Conservation (phyloP, 2,329 filamentous ascomycete species). For the Celoporthe dispersa region DNA sequence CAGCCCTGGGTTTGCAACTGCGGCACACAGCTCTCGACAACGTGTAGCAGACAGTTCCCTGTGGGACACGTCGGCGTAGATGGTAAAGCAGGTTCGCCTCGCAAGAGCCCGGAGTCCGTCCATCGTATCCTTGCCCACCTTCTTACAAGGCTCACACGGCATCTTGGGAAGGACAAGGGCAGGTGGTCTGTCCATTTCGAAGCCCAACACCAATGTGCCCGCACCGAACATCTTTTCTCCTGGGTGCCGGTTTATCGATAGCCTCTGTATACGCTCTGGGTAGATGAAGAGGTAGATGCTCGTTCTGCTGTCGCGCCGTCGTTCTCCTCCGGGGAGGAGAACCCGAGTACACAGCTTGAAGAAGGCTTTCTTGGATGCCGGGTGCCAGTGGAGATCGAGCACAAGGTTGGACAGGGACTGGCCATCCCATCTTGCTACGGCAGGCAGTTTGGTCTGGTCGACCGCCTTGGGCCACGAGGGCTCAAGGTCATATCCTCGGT, state of each 20-base stretch:
- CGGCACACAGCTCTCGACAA: constrained; percentile 12
- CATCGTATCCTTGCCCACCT: background rate
- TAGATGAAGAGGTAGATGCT: constrained; percentile 20
- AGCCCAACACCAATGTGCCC: constrained; percentile 14
- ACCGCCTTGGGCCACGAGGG: constrained; percentile 21
- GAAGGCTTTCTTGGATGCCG: constrained; percentile 19
- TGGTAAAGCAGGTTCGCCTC: constrained; percentile 5
- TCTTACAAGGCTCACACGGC: constrained; percentile 10
- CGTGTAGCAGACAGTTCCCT: constrained; percentile 12
- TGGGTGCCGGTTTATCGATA: constrained; percentile 8
- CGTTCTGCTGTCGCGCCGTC: constrained; percentile 20
- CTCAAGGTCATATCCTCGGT: constrained; percentile 13
- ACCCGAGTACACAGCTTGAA: constrained; percentile 17
- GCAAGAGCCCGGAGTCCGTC: constrained; percentile 7
- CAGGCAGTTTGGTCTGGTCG: constrained; percentile 17
- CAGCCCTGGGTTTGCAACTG: constrained; percentile 7
- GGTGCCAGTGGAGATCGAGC: constrained; percentile 24
- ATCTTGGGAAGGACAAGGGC: constrained; percentile 16
- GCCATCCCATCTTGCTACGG: constrained; percentile 14
- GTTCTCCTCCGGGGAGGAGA: background rate
- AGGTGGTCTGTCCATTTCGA: constrained; percentile 7
- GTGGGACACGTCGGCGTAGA: constrained; percentile 11
- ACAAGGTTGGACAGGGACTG: constrained; percentile 10
- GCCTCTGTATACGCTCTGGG: constrained; percentile 18
- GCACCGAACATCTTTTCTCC: constrained; percentile 15